These are phyloP conservation scores for Huntiella abstrusa DNA, from an alignment of 2,329 filamentous ascomycete genomes.

Conservation along the genomic window DNA sequence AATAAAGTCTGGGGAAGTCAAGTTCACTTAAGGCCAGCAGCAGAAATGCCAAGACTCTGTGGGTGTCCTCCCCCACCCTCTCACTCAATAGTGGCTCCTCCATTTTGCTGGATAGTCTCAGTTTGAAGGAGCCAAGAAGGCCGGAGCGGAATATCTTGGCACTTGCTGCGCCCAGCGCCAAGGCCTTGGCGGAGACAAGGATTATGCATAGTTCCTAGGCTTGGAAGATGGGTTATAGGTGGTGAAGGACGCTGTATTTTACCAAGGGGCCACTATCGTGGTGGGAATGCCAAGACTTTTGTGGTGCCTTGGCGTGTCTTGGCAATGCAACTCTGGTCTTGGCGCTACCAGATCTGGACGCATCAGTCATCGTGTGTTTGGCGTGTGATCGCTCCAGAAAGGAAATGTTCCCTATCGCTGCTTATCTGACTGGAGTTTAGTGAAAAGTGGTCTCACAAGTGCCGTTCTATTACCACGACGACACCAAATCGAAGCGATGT, in stretches of 20 bases:
- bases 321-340: conserved; percentile 7
- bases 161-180: conserved; percentile 11
- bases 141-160: conserved; percentile 12
- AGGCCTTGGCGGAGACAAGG: conserved; percentile 10
- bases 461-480: too few relatives aligned
- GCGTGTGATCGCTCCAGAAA: too few relatives aligned
- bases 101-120: not conserved
- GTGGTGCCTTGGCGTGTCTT: conserved; percentile 3
- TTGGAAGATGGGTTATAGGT: too few relatives aligned
- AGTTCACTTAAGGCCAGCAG: conserved; percentile 9
- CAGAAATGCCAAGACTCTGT: conserved; percentile 7
- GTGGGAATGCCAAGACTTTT: conserved; percentile 7
- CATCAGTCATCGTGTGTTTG: not conserved
- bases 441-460: too few relatives aligned
- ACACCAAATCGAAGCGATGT: too few relatives aligned
- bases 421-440: too few relatives aligned
- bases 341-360: conserved; percentile 7
- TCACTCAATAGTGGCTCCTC: not conserved
- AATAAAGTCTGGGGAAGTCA: conserved; percentile 9
- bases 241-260: too few relatives aligned
- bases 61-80: too few relatives aligned
- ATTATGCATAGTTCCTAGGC: not conserved
- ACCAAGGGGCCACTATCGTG: not conserved
- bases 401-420: too few relatives aligned
- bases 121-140: not conserved